phyloP scores from a whole-genome alignment of 352 stramenopile species.

The Stramenopiles sp. region DNA sequence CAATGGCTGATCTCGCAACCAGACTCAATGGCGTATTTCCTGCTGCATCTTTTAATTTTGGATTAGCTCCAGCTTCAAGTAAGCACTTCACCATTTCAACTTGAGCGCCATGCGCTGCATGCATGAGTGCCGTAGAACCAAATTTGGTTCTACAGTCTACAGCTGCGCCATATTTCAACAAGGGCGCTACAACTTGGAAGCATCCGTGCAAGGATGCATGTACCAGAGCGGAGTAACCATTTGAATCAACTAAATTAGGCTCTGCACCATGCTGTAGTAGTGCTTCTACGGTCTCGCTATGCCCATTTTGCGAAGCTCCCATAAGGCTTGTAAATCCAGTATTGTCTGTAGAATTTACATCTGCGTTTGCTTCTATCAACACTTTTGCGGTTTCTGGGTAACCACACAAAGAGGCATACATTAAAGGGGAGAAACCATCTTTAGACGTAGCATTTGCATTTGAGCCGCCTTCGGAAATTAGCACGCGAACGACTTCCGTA shows the following conservation, averaged over 20 bases:
- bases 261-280: background rate
- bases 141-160: background rate
- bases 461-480: background rate
- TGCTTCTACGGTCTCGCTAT: conserved; percentile 8
- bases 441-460: background rate
- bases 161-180: background rate
- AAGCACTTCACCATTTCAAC: background rate
- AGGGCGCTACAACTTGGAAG: background rate
- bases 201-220: background rate
- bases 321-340: conserved; percentile 19
- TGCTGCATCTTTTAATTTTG: background rate
- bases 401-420: background rate
- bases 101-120: background rate
- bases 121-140: background rate
- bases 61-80: background rate
- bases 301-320: conserved; percentile 18
- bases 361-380: background rate
- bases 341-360: conserved; percentile 12
- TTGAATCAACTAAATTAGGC: background rate
- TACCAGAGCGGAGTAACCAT: background rate
- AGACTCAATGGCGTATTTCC: background rate
- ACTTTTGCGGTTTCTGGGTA: background rate
- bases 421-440: background rate
- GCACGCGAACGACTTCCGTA: background rate
- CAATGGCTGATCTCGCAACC: background rate